Evolutionary conservation across 2,329 filamentous ascomycete genomes (phyloP).

Genomic region (Colletotrichum lentis): DNA sequence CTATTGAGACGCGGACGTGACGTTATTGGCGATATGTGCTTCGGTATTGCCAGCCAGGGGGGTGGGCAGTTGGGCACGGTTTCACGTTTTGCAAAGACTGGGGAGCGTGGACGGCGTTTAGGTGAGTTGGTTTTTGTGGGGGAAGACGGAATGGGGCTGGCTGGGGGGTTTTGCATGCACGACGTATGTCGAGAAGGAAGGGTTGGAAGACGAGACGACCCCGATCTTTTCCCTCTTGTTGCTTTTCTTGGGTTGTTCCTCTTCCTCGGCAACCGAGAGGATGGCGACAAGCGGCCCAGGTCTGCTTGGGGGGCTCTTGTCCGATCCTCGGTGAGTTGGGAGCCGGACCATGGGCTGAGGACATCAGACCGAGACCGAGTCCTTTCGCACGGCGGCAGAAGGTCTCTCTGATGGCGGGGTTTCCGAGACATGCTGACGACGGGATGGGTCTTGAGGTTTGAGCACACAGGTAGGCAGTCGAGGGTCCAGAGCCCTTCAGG

Average conservation of each 20-base stretch:
- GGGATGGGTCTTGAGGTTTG: neutral
- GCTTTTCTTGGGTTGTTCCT: neutral
- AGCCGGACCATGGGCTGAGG: neutral
- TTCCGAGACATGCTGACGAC: neutral
- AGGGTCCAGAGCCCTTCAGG: constrained; percentile 1
- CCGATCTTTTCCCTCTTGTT: constrained; percentile 1
- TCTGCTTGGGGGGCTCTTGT: neutral
- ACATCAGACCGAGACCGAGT: neutral
- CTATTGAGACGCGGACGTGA: constrained; percentile 18
- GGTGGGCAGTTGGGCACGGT: constrained; percentile 5
- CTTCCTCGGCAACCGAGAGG: constrained; percentile 1
- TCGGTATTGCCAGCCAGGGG: constrained; percentile 11
- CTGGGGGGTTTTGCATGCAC: neutral
- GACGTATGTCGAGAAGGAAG: neutral
- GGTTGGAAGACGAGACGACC: constrained; percentile 15
- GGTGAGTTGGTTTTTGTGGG: neutral
- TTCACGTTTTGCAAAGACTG: constrained; percentile 24
- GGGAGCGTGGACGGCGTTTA: constrained; percentile 15
- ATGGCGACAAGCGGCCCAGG: neutral
- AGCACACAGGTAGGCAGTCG: neutral
- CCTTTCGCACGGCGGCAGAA: neutral
- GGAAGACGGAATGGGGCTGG: neutral
- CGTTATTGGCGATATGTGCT: constrained; percentile 22
- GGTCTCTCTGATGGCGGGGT: neutral
- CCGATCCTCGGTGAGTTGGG: neutral